Base-by-base conservation (phyloP, 495 filamentous ascomycete species). In the Amniculicola lignicola region DNA sequence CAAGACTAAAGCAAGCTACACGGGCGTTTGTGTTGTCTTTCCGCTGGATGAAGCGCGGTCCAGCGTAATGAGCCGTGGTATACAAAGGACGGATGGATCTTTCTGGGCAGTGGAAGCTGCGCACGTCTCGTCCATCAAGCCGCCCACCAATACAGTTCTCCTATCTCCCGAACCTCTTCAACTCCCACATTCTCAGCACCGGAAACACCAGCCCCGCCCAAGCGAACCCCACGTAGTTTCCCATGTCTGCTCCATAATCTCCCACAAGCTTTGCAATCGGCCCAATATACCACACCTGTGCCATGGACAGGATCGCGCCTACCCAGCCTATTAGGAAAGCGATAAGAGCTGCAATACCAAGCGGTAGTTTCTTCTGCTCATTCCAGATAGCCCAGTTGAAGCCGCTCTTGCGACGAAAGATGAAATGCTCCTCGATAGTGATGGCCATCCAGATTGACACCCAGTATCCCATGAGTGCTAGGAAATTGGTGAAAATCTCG, bases 381-480 rank as follows among this genome's bases (percentile, higher is more conserved):
- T 68, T 68, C 71, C 71, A 74, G 12, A 47, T 52, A 10, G 63
- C 50, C 71, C 71, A 74, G 45, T 69, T 63, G 59, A 76, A 82
- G 3, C 73, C 77, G 0, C 14, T 51, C 11, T 47, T 65, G 9
- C 72, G 51, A 12, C 76, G 70, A 58, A 82, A 82, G n/a, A 82
- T 63, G 10, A 76, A 21, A 36, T 77, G 72, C 52, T 82, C 80
- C 61, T 81, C 79, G 2, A 81, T 42, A 0, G 70, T 68, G 27
- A 83, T 81, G 2, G 63, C 68, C 27, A 82, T 61, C 63, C 75
- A 81, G 14, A 79, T 79, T 10, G 70, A 69, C 9, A 80, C 72
- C 79, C 78, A 83, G 64, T 83, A 83, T 0, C 78, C 77, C 78
- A 83, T 82, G 12, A 83, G 62, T 0, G 79, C 72, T 3, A 83